Evolutionary conservation across 805 yeast genomes (phyloP).

Genomic region (Candida dendrica): DNA sequence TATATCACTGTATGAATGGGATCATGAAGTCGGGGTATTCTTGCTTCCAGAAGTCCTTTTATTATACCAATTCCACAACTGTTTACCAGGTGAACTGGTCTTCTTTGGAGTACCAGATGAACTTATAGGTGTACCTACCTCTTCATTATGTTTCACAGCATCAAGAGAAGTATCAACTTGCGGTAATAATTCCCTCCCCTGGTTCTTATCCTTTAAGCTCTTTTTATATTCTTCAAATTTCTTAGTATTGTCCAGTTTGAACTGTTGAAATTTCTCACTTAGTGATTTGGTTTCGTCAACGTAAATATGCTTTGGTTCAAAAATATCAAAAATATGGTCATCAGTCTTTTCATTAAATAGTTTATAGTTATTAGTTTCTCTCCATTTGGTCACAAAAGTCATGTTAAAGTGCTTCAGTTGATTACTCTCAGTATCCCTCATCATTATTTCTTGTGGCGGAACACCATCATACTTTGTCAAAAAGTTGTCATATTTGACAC

Average conservation of each 20-base stretch:
- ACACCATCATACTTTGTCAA: slow-evolving; percentile 28
- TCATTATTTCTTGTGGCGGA: slow-evolving; percentile 25
- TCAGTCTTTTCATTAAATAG: slow-evolving; percentile 54
- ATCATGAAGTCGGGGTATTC: neutral
- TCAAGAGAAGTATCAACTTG: slow-evolving; percentile 3
- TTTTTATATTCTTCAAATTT: slow-evolving; percentile 16
- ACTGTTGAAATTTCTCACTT: slow-evolving; percentile 23
- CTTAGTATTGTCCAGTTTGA: slow-evolving; percentile 22
- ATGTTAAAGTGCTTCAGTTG: slow-evolving; percentile 35
- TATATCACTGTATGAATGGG: too few species aligned
- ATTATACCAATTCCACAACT: slow-evolving; percentile 15
- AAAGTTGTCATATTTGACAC: slow-evolving; percentile 64
- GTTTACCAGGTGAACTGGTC: slow-evolving; percentile 8
- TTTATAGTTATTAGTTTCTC: slow-evolving; percentile 43
- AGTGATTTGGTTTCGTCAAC: slow-evolving; percentile 13
- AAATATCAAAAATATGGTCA: slow-evolving; percentile 60
- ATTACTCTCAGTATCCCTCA: slow-evolving; percentile 21
- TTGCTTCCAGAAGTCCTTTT: slow-evolving; percentile 3
- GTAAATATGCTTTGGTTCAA: slow-evolving; percentile 38
- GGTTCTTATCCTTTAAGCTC: slow-evolving; percentile 4
- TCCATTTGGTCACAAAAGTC: slow-evolving; percentile 47
- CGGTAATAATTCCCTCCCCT: neutral
- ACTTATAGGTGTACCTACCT: neutral
- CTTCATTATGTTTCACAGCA: neutral
- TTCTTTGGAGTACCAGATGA: slow-evolving; percentile 3